Base-by-base conservation (phyloP, 2,329 filamentous ascomycete species). In the Microdochium bolleyi region DNA sequence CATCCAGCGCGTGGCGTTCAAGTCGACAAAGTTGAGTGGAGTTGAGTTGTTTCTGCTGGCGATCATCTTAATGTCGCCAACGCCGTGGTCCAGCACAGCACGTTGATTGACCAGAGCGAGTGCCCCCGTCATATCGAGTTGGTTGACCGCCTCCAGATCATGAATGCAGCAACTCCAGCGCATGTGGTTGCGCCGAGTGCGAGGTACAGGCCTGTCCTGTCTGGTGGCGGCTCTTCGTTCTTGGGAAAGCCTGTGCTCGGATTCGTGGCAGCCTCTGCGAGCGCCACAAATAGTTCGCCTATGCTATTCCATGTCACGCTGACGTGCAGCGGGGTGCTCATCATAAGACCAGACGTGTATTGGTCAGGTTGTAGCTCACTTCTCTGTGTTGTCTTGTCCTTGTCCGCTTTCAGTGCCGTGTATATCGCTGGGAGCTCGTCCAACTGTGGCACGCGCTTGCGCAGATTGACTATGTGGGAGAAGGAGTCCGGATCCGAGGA, bases 401-500 rank as follows among this genome's bases (percentile, higher is more conserved):
- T 84, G 69, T 99, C 94, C 2, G 94, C 94, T 70, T 99, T 99
- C 54, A 97, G 76, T 0, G 92, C 94, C 1, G 90, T 89, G 66
- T 95, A 99, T 8, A 99, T 86, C 9, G 89, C 87, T 0, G 94
- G 94, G 25, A 99, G 74, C n/a, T 89, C 85, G 65, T 95, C 88
- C 2, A 99, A 79, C 52, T 94, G 87, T 0, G 90, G 84, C 60
- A 92, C 88, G 61, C 85, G 88, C 52, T 82, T 79, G 46, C 92
- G 85, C 49, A 96, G 76, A 19, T 88, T 81, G 37, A 92, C 88
- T 51, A 99, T 90, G 64, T 97, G 92, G 1, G 88, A 84, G 68
- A 99, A 99, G 3, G 90, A 96, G 68, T 97, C 92, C 0, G 94
- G 92, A 56, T 99, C 92, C 1, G 91, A 95, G 2, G 92, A 97